These are phyloP conservation scores for Mycena rebaudengoi DNA, from an alignment of 768 basidiomycete genomes.

Conservation along the genomic window DNA sequence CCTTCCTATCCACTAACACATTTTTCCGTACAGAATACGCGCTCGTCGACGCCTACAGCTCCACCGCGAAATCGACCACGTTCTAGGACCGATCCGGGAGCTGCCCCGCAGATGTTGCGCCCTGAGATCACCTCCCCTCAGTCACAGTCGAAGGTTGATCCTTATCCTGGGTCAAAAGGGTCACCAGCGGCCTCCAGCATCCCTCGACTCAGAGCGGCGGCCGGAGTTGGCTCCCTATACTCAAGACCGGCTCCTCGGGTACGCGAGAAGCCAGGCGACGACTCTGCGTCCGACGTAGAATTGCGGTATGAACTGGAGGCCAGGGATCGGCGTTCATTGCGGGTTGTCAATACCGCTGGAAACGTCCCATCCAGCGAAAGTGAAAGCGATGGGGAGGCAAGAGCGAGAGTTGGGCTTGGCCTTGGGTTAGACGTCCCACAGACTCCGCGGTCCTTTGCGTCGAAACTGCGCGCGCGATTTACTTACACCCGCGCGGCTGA, in stretches of 20 bases:
- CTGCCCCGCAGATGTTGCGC: not conserved
- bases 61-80: constrained; percentile 33
- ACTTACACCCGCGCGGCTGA: not conserved
- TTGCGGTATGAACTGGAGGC: constrained; percentile 27
- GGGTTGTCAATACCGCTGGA: constrained; percentile 28
- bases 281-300: constrained; percentile 53
- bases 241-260: constrained; percentile 26
- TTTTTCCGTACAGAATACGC: not conserved
- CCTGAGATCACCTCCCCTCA: not conserved
- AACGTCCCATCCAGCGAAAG: constrained; percentile 14
- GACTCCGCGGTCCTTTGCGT: constrained; percentile 42
- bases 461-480: constrained; percentile 16
- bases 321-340: constrained; percentile 19
- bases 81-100: constrained; percentile 48
- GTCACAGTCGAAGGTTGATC: constrained; percentile 14
- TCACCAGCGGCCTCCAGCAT: constrained; percentile 37
- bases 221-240: constrained; percentile 32
- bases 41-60: not conserved
- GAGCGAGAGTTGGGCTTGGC: constrained; percentile 8
- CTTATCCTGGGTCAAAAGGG: not conserved
- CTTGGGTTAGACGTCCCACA: constrained; percentile 33
- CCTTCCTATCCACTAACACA: not conserved
- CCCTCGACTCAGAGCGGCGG: constrained; percentile 41
- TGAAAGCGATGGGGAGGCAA: constrained; percentile 24
- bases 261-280: constrained; percentile 31